A percentile compares a stretch with the other conserved stretches of the same genome.
Evolutionary conservation across 441 rosid genomes (phyloP).

Genomic region (Pelargonium myrrhifolium): DNA sequence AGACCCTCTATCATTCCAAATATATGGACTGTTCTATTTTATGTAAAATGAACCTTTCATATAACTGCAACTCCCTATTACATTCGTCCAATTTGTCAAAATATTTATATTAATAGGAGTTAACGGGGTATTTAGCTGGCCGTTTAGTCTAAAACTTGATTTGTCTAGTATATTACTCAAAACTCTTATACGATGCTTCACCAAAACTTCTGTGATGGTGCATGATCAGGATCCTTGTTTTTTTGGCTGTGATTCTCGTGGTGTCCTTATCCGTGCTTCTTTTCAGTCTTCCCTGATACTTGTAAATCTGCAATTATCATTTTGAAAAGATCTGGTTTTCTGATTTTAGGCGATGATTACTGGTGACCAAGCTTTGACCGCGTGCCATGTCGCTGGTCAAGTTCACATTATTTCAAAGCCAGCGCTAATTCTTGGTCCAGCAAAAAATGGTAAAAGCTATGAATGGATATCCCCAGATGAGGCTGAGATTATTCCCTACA

Average conservation of each 20-base stretch:
- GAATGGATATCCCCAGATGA: slow-evolving; percentile 98
- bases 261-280: too few relatives aligned
- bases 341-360: slow-evolving; percentile 82
- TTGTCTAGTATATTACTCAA: too few relatives aligned
- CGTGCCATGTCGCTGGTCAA: slow-evolving; percentile 97
- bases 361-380: slow-evolving; percentile 99
- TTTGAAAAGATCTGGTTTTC: slow-evolving; percentile 20
- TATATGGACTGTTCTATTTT: too few relatives aligned
- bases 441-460: slow-evolving; percentile 37
- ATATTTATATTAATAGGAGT: too few relatives aligned
- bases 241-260: neutral
- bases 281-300: too few relatives aligned
- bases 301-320: neutral
- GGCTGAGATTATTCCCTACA: slow-evolving; percentile 54
- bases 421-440: slow-evolving; percentile 63
- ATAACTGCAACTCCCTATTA: too few relatives aligned
- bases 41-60: too few relatives aligned
- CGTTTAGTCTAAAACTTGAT: neutral
- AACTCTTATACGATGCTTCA: too few relatives aligned
- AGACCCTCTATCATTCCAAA: too few relatives aligned
- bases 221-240: neutral
- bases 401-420: slow-evolving; percentile 87
- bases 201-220: too few relatives aligned
- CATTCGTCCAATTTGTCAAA: too few relatives aligned
- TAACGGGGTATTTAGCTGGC: neutral